Base-by-base conservation (phyloP, 345 rosid species). In the Barbarea vulgaris region DNA sequence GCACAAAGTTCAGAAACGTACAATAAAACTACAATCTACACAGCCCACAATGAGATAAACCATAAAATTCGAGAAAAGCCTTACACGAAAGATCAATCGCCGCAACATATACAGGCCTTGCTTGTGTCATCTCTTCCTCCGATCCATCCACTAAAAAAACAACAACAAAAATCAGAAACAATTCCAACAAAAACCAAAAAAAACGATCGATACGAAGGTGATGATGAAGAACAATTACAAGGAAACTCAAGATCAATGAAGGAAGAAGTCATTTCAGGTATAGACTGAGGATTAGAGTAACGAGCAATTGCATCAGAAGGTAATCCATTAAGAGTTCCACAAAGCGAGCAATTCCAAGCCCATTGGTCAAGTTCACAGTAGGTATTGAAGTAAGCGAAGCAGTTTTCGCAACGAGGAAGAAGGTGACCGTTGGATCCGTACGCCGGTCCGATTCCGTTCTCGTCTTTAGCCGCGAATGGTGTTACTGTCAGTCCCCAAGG, bases 341-440 rank as follows among this genome's bases (percentile, higher is more conserved):
- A 95, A 54, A 90, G 94, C 42, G 97, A 69, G 81, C 98, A 95
- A 61, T 48, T 82, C 99, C 99, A 95, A 19, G 96, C 91, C 99
- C 99, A 92, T 68, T 92, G 93, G n/a, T 95, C 99, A 62, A 95
- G 87, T 48, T 90, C 94, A 55, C 99, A 89, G 77, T 84, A 92
- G n/a, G 90, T 87, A 69, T 88, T 95, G 87, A 95, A 95, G 88
- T 95, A 92, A 2, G 89, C 98, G 69, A 86, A 95, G 60, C 98
- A 92, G 74, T 89, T 88, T 76, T 95, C 99, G 85, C 97, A 92
- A 51, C 98, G 85, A 58, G 99, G 99, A 11, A 95, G 78, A 61
- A 87, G 74, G n/a, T 92, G 81, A 4, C 96, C 98, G 62, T 86
- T 85, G 44, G 87, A 88, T 83, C 99, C 99, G 77, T 82, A 89